Percentiles rank a stretch among this genome's conserved stretches.
Conservation (phyloP, 768 basidiomycete genomes). For the Trametes cinnabarina region DNA sequence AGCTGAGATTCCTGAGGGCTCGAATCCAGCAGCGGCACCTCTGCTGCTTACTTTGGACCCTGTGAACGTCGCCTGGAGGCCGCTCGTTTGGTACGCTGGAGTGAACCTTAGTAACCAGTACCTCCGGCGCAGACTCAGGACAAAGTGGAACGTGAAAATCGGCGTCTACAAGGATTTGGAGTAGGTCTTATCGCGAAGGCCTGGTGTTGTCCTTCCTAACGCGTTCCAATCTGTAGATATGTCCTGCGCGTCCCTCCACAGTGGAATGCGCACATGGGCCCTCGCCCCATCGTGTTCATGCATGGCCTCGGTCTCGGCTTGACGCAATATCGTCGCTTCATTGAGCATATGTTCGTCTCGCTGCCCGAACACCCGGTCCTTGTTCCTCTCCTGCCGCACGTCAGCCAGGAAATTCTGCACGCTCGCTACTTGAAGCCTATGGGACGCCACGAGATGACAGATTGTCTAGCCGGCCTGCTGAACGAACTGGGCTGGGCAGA, state of each 20-base stretch:
- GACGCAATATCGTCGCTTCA: slow-evolving; percentile 62
- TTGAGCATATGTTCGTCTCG: slow-evolving; percentile 53
- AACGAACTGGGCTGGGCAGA: slow-evolving; percentile 63
- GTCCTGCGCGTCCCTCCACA: slow-evolving; percentile 64
- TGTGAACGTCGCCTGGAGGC: slow-evolving; percentile 66
- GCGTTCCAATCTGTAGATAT: slow-evolving; percentile 49
- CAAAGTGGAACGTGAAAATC: slow-evolving; percentile 42
- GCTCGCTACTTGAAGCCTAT: slow-evolving; percentile 69
- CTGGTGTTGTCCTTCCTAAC: neutral
- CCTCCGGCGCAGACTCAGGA: slow-evolving; percentile 44
- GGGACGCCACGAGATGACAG: slow-evolving; percentile 56
- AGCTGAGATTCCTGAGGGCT: slow-evolving; percentile 57
- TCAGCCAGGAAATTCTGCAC: slow-evolving; percentile 85
- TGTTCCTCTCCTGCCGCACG: slow-evolving; percentile 78
- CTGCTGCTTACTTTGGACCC: slow-evolving; percentile 78
- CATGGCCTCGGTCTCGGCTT: slow-evolving; percentile 89
- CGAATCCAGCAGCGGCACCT: slow-evolving; percentile 48
- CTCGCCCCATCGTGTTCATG: slow-evolving; percentile 75
- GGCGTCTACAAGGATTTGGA: slow-evolving; percentile 65
- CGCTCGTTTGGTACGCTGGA: slow-evolving; percentile 59
- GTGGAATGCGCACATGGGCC: slow-evolving; percentile 59
- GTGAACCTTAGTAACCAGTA: slow-evolving; percentile 49
- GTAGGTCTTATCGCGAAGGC: slow-evolving; percentile 38
- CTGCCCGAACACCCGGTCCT: slow-evolving; percentile 72
- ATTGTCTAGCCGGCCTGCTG: slow-evolving; percentile 55